A percentile compares a stretch with the other conserved stretches of the same genome.
Evolutionary conservation across 176 grass and related monocot genomes (phyloP).

Genomic region (Bolboschoenus planiculmis): DNA sequence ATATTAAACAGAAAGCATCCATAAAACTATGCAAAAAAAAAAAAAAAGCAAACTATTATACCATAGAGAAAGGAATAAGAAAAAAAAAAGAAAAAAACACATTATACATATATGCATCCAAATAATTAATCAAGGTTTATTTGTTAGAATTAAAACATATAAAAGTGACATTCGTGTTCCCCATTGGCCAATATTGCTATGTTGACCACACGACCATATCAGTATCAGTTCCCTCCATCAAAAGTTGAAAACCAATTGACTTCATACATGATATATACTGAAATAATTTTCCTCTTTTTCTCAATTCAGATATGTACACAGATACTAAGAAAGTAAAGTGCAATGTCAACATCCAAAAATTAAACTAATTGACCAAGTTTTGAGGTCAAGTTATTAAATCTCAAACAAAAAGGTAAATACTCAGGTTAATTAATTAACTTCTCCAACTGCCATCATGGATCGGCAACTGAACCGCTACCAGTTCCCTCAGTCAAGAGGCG

Average conservation of each 20-base stretch:
- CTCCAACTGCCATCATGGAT: background rate
- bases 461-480: background rate
- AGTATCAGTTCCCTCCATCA: background rate
- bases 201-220: too few species aligned
- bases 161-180: too few species aligned
- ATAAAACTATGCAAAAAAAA: background rate
- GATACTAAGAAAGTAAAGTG: background rate
- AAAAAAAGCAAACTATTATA: background rate
- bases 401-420: background rate
- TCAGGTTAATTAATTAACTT: too few species aligned
- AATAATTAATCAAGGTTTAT: too few species aligned
- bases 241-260: background rate
- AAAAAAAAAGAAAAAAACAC: background rate
- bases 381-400: background rate
- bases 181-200: too few species aligned
- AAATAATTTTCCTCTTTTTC: background rate
- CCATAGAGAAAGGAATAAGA: background rate
- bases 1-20: background rate
- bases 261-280: background rate
- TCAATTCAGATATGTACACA: background rate
- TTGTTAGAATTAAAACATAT: too few species aligned
- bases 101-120: too few species aligned
- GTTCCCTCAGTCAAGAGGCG: constrained; percentile 10
- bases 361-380: background rate
- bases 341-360: background rate